phyloP scores from a whole-genome alignment of 352 stramenopile genomes.

The Phytophthora fragariaefolia region DNA sequence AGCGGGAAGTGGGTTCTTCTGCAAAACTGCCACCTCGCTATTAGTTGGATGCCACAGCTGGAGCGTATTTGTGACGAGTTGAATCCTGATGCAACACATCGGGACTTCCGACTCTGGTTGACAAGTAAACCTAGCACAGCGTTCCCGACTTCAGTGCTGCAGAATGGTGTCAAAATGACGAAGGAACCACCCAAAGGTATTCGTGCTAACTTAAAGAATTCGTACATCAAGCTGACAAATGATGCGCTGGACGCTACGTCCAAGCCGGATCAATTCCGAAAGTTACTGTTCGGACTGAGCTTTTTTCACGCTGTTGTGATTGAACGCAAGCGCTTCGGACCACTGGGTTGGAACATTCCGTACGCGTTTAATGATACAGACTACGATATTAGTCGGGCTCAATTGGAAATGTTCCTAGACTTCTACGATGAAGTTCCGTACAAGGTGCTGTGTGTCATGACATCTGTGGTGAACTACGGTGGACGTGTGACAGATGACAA shows the following conservation, averaged over 20 bases:
- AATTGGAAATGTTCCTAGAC: slow-evolving; percentile 90
- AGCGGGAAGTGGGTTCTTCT: slow-evolving; percentile 95
- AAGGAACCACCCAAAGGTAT: slow-evolving; percentile 96
- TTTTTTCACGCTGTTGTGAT: slow-evolving; percentile 93
- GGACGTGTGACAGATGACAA: slow-evolving; percentile 95
- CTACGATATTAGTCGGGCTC: slow-evolving; percentile 88
- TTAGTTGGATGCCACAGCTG: slow-evolving; percentile 95
- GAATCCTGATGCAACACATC: slow-evolving; percentile 78
- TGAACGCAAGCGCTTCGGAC: slow-evolving; percentile 95
- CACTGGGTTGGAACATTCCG: slow-evolving; percentile 96
- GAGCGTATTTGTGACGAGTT: slow-evolving; percentile 95
- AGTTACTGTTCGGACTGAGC: slow-evolving; percentile 94
- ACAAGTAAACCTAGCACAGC: slow-evolving; percentile 87
- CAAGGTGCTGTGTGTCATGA: slow-evolving; percentile 93
- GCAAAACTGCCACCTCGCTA: slow-evolving; percentile 95
- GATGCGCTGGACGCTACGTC: slow-evolving; percentile 80
- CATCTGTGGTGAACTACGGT: slow-evolving; percentile 95
- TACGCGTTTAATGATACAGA: slow-evolving; percentile 98
- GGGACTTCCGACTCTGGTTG: slow-evolving; percentile 96
- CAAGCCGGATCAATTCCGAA: slow-evolving; percentile 92
- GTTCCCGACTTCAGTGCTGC: slow-evolving; percentile 93
- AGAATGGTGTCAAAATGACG: slow-evolving; percentile 97
- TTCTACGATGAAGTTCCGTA: slow-evolving; percentile 88
- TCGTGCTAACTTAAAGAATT: slow-evolving; percentile 93
- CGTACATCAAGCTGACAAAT: slow-evolving; percentile 95